Conservation (phyloP, 164 flowering plant species). For the Tinospora cordifolia region DNA sequence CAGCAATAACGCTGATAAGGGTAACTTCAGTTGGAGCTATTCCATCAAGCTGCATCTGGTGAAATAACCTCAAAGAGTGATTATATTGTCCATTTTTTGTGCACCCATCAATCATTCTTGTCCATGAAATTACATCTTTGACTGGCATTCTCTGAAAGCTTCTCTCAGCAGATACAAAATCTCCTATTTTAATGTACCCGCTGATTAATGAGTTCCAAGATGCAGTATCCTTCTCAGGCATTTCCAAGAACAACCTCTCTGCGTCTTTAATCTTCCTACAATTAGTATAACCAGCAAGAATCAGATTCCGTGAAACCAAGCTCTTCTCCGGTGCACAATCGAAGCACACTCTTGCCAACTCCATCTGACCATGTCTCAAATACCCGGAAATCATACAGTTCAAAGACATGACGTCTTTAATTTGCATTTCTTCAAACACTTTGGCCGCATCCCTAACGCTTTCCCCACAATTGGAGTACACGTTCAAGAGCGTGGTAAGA, state of each 20-base stretch:
- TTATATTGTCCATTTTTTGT: slow-evolving; percentile 2
- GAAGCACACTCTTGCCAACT: slow-evolving; percentile 8
- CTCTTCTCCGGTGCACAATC: slow-evolving; percentile 9
- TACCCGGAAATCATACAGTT: slow-evolving; percentile 10
- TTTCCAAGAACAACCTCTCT: slow-evolving; percentile 6
- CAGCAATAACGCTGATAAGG: slow-evolving; percentile 9
- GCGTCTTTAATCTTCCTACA: slow-evolving; percentile 10
- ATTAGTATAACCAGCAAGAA: slow-evolving; percentile 8
- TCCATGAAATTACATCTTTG: slow-evolving; percentile 16
- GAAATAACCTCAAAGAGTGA: slow-evolving; percentile 14
- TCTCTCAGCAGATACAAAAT: background rate
- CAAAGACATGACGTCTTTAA: slow-evolving; percentile 14
- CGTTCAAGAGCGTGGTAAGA: slow-evolving; percentile 17
- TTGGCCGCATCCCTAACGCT: background rate
- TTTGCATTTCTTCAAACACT: background rate
- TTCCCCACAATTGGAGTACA: slow-evolving; percentile 11
- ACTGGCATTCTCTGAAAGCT: slow-evolving; percentile 13
- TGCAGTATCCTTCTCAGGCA: slow-evolving; percentile 9
- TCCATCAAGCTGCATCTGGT: slow-evolving; percentile 12
- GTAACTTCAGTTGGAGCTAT: slow-evolving; percentile 9
- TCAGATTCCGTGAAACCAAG: slow-evolving; percentile 11
- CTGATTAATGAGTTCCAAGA: background rate
- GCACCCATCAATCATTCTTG: slow-evolving; percentile 12
- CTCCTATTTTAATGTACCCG: too few relatives aligned
- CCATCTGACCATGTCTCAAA: slow-evolving; percentile 8